A percentile compares a stretch with the other conserved stretches of the same genome.
Conservation (phyloP, 2,329 filamentous ascomycete genomes). For the Verticillium dahliae region DNA sequence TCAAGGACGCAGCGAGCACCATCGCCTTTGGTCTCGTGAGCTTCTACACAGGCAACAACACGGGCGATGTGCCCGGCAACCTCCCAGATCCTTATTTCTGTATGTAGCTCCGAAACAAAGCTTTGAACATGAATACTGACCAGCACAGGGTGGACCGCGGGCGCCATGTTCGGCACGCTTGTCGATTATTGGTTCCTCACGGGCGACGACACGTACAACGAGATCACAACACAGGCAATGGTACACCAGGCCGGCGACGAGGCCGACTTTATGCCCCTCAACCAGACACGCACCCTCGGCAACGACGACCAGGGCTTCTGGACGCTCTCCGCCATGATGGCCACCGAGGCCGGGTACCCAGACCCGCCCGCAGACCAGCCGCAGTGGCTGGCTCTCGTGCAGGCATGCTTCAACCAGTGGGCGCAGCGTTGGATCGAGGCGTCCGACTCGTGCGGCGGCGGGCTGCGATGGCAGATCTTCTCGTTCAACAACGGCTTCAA, state of each 20-base stretch:
- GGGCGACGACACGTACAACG: slow-evolving; percentile 59
- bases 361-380: slow-evolving; percentile 56
- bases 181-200: slow-evolving; percentile 69
- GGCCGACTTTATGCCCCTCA: slow-evolving; percentile 59
- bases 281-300: slow-evolving; percentile 54
- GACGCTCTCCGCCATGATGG: slow-evolving; percentile 75
- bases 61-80: slow-evolving; percentile 51
- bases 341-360: slow-evolving; percentile 70
- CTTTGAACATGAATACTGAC: slow-evolving; percentile 24
- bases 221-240: slow-evolving; percentile 50
- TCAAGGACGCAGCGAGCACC: slow-evolving; percentile 40
- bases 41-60: slow-evolving; percentile 51
- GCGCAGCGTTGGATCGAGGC: slow-evolving; percentile 61
- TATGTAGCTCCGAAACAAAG: slow-evolving; percentile 19
- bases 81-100: slow-evolving; percentile 60
- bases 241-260: slow-evolving; percentile 55
- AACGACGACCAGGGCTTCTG: slow-evolving; percentile 81
- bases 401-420: slow-evolving; percentile 77
- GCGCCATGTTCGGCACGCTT: slow-evolving; percentile 63
- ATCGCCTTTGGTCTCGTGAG: slow-evolving; percentile 40
- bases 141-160: slow-evolving; percentile 60
- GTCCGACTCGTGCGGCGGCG: slow-evolving; percentile 55
- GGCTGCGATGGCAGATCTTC: slow-evolving; percentile 82
- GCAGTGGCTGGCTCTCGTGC: slow-evolving; percentile 71
- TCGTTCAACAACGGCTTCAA: slow-evolving; percentile 65